Conservation (phyloP, 208 protist genomes). For the Novymonas esmeraldas region DNA sequence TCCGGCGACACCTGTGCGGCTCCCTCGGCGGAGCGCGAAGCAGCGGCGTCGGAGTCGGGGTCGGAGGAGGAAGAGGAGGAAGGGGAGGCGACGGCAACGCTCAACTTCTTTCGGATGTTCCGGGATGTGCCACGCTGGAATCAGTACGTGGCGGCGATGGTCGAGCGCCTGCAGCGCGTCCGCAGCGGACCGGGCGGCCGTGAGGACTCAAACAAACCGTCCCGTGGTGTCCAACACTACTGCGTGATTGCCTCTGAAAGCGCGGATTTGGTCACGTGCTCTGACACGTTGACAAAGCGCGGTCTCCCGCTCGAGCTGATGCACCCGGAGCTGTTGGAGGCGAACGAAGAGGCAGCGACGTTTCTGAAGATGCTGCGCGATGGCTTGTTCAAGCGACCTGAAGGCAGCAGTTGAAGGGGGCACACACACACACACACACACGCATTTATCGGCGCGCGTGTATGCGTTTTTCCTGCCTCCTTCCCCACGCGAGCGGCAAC, state of each 20-base stretch:
- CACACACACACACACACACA: background rate
- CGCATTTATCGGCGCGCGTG: too few relatives aligned
- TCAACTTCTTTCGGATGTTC: slow-evolving; percentile 83
- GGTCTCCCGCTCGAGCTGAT: slow-evolving; percentile 76
- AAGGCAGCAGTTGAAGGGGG: background rate
- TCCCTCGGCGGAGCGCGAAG: background rate
- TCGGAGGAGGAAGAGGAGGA: slow-evolving; percentile 30
- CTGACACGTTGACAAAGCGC: slow-evolving; percentile 57
- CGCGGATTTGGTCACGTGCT: slow-evolving; percentile 49
- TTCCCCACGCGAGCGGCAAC: too few relatives aligned
- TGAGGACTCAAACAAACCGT: slow-evolving; percentile 28
- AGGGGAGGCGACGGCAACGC: slow-evolving; percentile 18
- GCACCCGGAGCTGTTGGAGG: slow-evolving; percentile 56
- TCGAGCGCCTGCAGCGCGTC: slow-evolving; percentile 24
- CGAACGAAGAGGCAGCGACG: slow-evolving; percentile 33
- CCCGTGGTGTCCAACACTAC: slow-evolving; percentile 41
- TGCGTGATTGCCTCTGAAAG: slow-evolving; percentile 74
- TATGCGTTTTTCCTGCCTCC: too few relatives aligned
- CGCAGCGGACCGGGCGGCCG: background rate
- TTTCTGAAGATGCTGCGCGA: slow-evolving; percentile 40
- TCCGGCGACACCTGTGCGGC: background rate
- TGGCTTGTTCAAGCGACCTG: slow-evolving; percentile 19
- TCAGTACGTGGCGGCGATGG: slow-evolving; percentile 58
- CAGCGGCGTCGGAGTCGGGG: slow-evolving; percentile 16
- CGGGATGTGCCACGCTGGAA: slow-evolving; percentile 76